Conservation (phyloP, 2,329 filamentous ascomycete genomes). For the Cladosporium sphaerospermum region DNA sequence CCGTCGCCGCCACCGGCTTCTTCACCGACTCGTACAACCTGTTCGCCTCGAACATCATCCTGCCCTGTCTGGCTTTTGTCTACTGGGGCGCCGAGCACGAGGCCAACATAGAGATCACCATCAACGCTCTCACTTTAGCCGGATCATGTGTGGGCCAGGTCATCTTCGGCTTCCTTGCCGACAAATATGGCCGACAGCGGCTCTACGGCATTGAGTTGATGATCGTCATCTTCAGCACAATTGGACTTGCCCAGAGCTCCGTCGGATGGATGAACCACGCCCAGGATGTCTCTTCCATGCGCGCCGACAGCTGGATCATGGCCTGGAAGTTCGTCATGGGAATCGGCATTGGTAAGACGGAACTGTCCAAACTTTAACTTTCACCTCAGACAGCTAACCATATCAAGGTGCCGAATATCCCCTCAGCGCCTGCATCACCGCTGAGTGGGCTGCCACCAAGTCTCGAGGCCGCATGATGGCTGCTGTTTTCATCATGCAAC, state of each 20-base stretch:
- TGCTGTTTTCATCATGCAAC: slow-evolving; percentile 38
- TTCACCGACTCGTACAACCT: slow-evolving; percentile 36
- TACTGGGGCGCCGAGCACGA: slow-evolving; percentile 28
- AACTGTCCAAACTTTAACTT: neutral
- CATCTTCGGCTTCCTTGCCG: slow-evolving; percentile 34
- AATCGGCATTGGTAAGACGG: slow-evolving; percentile 32
- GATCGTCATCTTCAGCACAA: slow-evolving; percentile 36
- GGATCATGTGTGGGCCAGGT: slow-evolving; percentile 35
- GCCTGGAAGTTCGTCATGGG: slow-evolving; percentile 37
- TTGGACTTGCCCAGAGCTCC: slow-evolving; percentile 35
- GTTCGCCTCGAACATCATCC: slow-evolving; percentile 35
- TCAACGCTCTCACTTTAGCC: slow-evolving; percentile 34
- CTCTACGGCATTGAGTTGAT: slow-evolving; percentile 38
- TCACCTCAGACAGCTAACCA: neutral
- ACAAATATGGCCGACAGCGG: slow-evolving; percentile 30
- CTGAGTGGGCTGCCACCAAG: slow-evolving; percentile 34
- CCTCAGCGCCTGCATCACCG: slow-evolving; percentile 33
- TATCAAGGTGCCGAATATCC: slow-evolving; percentile 23
- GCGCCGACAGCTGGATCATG: slow-evolving; percentile 31
- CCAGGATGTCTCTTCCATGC: slow-evolving; percentile 6
- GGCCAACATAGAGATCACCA: slow-evolving; percentile 26
- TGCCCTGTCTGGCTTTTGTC: slow-evolving; percentile 35
- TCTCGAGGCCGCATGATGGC: slow-evolving; percentile 36
- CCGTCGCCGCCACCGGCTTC: slow-evolving; percentile 37
- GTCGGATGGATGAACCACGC: slow-evolving; percentile 15